Conservation (phyloP, 192 early-diverging fungal species). For the Backusella macrospora region DNA sequence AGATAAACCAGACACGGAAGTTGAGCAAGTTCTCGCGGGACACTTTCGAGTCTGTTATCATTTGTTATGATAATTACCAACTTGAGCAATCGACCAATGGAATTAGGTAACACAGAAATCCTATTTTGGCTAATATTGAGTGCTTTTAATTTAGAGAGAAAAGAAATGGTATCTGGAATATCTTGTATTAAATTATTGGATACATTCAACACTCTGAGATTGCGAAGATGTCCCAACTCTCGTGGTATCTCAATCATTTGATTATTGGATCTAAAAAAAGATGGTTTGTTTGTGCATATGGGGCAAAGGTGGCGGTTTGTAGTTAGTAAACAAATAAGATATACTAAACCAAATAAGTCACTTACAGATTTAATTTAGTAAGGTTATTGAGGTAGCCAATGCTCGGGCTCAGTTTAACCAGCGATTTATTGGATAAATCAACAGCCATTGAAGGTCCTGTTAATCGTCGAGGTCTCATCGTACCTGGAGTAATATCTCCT, state of each 20-base stretch:
- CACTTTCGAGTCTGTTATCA: slow-evolving; percentile 45
- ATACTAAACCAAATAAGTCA: not conserved
- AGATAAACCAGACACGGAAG: slow-evolving; percentile 66
- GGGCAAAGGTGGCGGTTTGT: not conserved
- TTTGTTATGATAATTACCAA: slow-evolving; percentile 64
- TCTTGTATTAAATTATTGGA: slow-evolving; percentile 62
- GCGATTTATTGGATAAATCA: slow-evolving; percentile 19
- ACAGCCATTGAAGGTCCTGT: slow-evolving; percentile 17
- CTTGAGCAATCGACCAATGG: slow-evolving; percentile 63
- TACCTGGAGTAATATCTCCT: not conserved
- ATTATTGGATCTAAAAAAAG: slow-evolving; percentile 20
- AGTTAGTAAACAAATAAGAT: not conserved
- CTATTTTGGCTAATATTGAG: slow-evolving; percentile 67
- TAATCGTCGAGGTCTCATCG: slow-evolving; percentile 14
- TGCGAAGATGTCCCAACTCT: slow-evolving; percentile 59
- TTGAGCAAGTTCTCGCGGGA: slow-evolving; percentile 40
- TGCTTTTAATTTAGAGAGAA: slow-evolving; percentile 66
- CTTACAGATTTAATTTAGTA: slow-evolving; percentile 30
- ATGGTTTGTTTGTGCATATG: not conserved
- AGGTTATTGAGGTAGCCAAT: slow-evolving; percentile 24
- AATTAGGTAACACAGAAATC: slow-evolving; percentile 61
- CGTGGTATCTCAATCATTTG: slow-evolving; percentile 21
- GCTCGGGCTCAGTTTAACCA: slow-evolving; percentile 24
- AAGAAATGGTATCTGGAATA: slow-evolving; percentile 71
- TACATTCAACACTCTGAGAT: slow-evolving; percentile 62